Evolutionary conservation across 108 stramenopile genomes (phyloP), one percentile per base, ranked within the genome.

Genomic region (Chaetoceros tenuissimus): DNA sequence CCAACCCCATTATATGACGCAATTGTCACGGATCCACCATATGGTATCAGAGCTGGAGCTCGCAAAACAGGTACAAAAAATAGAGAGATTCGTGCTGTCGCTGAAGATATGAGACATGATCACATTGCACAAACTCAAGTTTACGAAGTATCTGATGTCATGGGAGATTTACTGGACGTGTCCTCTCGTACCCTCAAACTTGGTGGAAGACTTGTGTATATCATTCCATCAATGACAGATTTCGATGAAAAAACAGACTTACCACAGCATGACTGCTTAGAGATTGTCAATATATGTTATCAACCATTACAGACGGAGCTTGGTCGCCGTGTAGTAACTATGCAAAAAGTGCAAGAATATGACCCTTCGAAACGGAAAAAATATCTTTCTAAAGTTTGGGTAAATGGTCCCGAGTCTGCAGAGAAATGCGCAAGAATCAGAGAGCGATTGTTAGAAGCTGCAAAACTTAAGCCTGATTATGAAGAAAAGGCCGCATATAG

Each of bases 11-110:
- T 81, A 31, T 96, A 84, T 60, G 94, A 99, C 68, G 83, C 73
- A n/a, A 92, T 92, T 28, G 31, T 84, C 23, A 77, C 77, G 0
- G 91, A 92, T 66, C 91, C 91, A 7, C 91, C 91, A 0, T 92
- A 88, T 51, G 91, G 91, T 19, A 87, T 92, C 48, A 88, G 98
- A 28, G 98, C 98, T 10, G 98, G 96, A 3, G 98, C 98, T n/a
- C 70, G 85, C 24, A 82, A 82, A 49, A 74, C 71, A 31, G 92
- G 89, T 3, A 73, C 84, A 10, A 48, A 70, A 46, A 43, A 53
- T n/a, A 73, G 68, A 18, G 66, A 78, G 21, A 68, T 77, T 2
- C 56, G 77, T 27, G 64, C 75, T 44, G 68, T 96, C 24, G 55
- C 72, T 40, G 89, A 89, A 18, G 92, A 94, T 44, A 73, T 87